Conservation (phyloP, 1,284 basidiomycete genomes). For the Moesziomyces parantarcticus region DNA sequence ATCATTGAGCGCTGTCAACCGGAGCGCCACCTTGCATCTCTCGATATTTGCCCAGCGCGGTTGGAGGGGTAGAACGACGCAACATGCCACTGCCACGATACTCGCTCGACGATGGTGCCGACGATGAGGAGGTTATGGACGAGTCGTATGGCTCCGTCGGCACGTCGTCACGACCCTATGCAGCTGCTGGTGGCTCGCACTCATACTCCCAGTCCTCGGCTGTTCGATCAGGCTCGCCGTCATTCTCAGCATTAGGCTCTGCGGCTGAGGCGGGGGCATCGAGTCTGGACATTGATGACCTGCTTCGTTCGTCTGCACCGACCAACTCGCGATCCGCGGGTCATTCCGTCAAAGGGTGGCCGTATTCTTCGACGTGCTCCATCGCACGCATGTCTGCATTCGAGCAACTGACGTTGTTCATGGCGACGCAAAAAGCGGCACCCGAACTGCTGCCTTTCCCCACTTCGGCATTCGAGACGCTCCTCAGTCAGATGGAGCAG, state of each 20-base stretch:
- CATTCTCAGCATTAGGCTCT: background rate
- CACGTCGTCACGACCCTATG: background rate
- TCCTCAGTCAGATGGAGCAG: constrained; percentile 51
- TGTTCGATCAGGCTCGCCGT: constrained; percentile 5
- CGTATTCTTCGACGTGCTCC: constrained; percentile 11
- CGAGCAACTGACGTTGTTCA: constrained; percentile 34
- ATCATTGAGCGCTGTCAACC: background rate
- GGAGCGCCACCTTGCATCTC: background rate
- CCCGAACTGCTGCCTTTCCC: constrained; percentile 47
- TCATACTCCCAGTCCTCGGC: constrained; percentile 5
- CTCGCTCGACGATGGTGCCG: constrained; percentile 32
- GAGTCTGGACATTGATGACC: constrained; percentile 32
- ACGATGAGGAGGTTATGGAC: constrained; percentile 24
- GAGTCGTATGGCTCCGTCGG: constrained; percentile 22
- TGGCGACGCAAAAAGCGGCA: constrained; percentile 26
- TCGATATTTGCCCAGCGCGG: background rate
- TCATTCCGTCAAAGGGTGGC: constrained; percentile 12
- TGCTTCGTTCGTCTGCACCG: constrained; percentile 4
- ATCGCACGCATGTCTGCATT: constrained; percentile 11
- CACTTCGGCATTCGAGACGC: constrained; percentile 13
- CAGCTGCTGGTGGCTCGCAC: background rate
- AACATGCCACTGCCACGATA: constrained; percentile 39
- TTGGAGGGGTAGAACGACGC: background rate
- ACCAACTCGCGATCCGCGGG: background rate
- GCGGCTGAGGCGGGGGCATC: constrained; percentile 11